Base-by-base conservation (phyloP, 305 asterid genomes). In the Fraxinus dipetala region DNA sequence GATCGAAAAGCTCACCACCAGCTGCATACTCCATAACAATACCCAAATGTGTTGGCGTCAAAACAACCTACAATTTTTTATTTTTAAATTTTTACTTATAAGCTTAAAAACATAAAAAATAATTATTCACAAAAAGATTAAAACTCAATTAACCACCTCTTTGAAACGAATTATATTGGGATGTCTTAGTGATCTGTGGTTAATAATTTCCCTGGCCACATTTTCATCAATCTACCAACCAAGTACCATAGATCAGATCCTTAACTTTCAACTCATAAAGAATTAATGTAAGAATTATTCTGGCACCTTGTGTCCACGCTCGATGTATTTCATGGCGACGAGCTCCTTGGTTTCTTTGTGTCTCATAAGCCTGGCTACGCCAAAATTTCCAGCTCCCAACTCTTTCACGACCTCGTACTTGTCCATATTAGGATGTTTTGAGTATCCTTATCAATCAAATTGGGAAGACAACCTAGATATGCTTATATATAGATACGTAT, bases 21-120 rank as follows among this genome's bases (percentile, higher is more conserved):
- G 95, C 93, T 28, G 99, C 99, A 81, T 93, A 95, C 86, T 95
- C 98, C 98, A 95, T 95, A 51, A 95, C 95, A 31, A 95, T 93
- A 0, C 88, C 94, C 87, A 95, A 81, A 89, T 95, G 98, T 0
- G 97, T 92, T 54, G 95, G 91, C 31, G 99, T 95, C 89, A 95
- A 82, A 34, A 92, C 88, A 79, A 95, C 98, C 97, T 92, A 65
- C 65, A 24, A n/a, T 2, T 6, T 35, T 28, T 38, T 38, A 8
- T 38, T n/a, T 59, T 10, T 10, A 43, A 59, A 8, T 26, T 26
- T 65, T 65, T 2, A 24, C 10, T 65, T 26, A 10, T 65, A 10
- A 0, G 73, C 73, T 9, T 22, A 6, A 14, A 30, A 0, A 51
- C 0, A 22, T 4, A 18, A 45, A 0, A 32, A 30, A 28, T 30